Evolutionary conservation across 1,284 basidiomycete genomes (phyloP).

Genomic region (Heterobasidion parviporum): DNA sequence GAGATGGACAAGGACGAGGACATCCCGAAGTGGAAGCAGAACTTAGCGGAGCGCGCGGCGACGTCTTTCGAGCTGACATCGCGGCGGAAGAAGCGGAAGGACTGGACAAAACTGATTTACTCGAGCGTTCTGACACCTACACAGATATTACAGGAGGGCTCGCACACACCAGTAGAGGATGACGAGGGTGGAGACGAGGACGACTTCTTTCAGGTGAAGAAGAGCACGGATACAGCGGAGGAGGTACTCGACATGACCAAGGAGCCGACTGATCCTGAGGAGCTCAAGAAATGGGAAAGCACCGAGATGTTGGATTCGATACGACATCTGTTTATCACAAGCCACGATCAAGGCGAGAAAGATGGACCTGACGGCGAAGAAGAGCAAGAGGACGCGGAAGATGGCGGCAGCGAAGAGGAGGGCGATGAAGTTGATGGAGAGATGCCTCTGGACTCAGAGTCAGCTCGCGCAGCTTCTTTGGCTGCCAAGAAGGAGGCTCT

Average conservation of each 20-base stretch:
- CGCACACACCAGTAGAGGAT: constrained; percentile 24
- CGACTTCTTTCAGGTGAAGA: constrained; percentile 69
- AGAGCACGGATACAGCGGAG: constrained; percentile 23
- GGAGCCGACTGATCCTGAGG: constrained; percentile 36
- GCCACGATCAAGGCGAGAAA: constrained; percentile 32
- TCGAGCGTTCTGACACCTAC: constrained; percentile 61
- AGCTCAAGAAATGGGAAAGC: constrained; percentile 73
- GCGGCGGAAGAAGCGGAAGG: constrained; percentile 40
- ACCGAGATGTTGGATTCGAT: constrained; percentile 84
- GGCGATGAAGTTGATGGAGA: constrained; percentile 15
- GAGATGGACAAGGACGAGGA: constrained; percentile 32
- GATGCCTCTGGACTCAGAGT: constrained; percentile 18
- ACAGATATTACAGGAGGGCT: constrained; percentile 43
- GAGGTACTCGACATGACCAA: constrained; percentile 72
- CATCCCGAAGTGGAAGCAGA: constrained; percentile 73
- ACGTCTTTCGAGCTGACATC: constrained; percentile 36
- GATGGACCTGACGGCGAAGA: constrained; percentile 35
- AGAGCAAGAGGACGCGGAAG: constrained; percentile 29
- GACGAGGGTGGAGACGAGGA: constrained; percentile 44
- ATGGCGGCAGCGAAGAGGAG: constrained; percentile 35
- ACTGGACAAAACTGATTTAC: constrained; percentile 89
- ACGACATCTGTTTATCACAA: constrained; percentile 88
- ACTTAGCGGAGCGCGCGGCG: constrained; percentile 57
- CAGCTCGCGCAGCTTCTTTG: constrained; percentile 47
- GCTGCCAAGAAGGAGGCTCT: constrained; percentile 86